phyloP scores from a whole-genome alignment of 805 yeast species.

The Henningerozyma blattae region DNA sequence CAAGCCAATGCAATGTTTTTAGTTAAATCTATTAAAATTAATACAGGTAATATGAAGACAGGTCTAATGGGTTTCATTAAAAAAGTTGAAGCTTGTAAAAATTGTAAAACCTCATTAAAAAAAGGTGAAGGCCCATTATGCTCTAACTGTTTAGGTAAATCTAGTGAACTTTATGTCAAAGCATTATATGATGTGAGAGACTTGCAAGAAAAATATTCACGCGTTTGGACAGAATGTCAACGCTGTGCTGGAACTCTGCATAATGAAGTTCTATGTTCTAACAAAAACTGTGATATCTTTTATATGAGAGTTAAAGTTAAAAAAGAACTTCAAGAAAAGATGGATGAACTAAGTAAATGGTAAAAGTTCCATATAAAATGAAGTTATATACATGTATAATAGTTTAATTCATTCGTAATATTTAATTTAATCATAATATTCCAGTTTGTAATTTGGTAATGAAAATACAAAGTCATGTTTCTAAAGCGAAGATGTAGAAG shows the following conservation, averaged over 20 bases:
- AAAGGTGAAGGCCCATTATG: conserved; percentile 68
- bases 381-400: too few species aligned
- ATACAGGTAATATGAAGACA: conserved; percentile 55
- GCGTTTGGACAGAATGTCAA: conserved; percentile 97
- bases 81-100: conserved; percentile 78
- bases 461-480: too few species aligned
- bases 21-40: conserved; percentile 32
- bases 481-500: too few species aligned
- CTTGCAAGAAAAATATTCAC: conserved; percentile 69
- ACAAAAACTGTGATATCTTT: conserved; percentile 94
- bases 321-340: conserved; percentile 30
- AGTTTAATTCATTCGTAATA: too few species aligned
- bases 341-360: conserved; percentile 31
- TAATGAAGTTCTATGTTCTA: conserved; percentile 89
- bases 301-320: conserved; percentile 70
- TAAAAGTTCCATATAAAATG: too few species aligned
- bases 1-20: conserved; percentile 69
- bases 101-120: conserved; percentile 70
- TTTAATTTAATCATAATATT: too few species aligned
- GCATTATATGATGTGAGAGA: conserved; percentile 71
- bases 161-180: conserved; percentile 71
- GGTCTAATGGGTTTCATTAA: conserved; percentile 88
- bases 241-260: conserved; percentile 93
- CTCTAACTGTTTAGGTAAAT: conserved; percentile 56
- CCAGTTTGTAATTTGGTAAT: too few species aligned